Evolutionary conservation across 2,329 filamentous ascomycete genomes (phyloP), one percentile per base, ranked within the genome.

Genomic region (Phialemonium atrogriseum): DNA sequence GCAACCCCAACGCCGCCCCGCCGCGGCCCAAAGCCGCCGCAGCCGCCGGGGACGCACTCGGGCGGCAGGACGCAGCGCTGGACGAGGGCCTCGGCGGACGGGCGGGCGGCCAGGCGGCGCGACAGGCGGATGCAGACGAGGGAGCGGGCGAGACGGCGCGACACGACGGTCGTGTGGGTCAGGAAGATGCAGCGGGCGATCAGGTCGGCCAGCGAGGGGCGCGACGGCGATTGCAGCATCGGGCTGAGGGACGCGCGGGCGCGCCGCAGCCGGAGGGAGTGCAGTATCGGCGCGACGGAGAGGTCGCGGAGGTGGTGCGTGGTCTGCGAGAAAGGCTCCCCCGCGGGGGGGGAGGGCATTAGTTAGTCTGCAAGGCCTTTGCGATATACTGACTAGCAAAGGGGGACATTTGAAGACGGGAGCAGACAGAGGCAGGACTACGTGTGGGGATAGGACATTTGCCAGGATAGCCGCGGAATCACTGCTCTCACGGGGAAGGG

Each of bases 91-190:
- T 73, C 67, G 5, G 70, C 62, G 3, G 73, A 69, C 0, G 78
- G 79, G 1, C 80, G 66, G 7, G 65, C 57, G 12, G 72, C 67
- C 3, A 84, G 62, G 9, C 70, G 69, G 28, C 73, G 70, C 16
- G 77, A 71, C 5, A 85, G 64, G 18, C 73, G 72, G 46, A 84
- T 84, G 31, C 71, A 70, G 5, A 77, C 71, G 3, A 85, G 64
- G 10, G 68, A 78, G 34, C 77, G 70, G 27, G 71, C 73, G 3
- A 85, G 66, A 14, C 66, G 62, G 13, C 77, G 70, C 4, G 79
- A 80, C 15, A 79, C 68, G 27, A 79, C 65, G 20, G 78, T 73
- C 10, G 76, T 84, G 33, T 69, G 64, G 24, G 77, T 80, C 24
- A 83, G 56, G 54, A 83, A 80, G 48, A 85, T 83, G 50, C 64